phyloP scores from a whole-genome alignment of 208 protist genomes.

The Strigomonas galati region DNA sequence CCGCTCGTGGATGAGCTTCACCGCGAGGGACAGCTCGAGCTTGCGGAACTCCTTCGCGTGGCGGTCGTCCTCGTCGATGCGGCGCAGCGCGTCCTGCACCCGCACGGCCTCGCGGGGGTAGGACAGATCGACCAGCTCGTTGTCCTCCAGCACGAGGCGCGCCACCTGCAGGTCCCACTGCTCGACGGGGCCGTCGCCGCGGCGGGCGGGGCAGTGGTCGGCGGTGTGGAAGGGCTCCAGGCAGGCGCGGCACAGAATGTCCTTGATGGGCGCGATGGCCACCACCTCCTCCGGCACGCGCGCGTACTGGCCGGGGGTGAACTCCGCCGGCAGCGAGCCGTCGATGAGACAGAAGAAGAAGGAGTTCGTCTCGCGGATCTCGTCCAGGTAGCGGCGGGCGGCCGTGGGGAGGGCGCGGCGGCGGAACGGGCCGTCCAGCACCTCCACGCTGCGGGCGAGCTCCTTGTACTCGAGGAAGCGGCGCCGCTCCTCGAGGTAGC shows the following conservation, averaged over 20 bases:
- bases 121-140: conserved; percentile 47
- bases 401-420: conserved; percentile 34
- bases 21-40: conserved; percentile 69
- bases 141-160: conserved; percentile 59
- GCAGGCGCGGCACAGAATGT: conserved; percentile 69
- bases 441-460: conserved; percentile 57
- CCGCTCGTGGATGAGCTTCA: conserved; percentile 64
- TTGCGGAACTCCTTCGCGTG: conserved; percentile 81
- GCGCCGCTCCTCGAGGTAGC: conserved; percentile 36
- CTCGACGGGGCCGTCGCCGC: conserved; percentile 23
- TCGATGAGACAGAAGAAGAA: conserved; percentile 88
- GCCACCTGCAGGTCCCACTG: conserved; percentile 81
- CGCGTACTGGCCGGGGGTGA: conserved; percentile 67
- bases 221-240: conserved; percentile 76
- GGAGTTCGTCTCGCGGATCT: conserved; percentile 60
- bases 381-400: conserved; percentile 35
- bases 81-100: conserved; percentile 43
- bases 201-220: conserved; percentile 37
- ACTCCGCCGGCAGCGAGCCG: conserved; percentile 58
- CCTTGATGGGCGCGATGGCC: conserved; percentile 53
- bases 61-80: conserved; percentile 73
- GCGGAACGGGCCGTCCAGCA: conserved; percentile 68
- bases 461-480: conserved; percentile 72
- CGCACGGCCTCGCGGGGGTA: conserved; percentile 43
- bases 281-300: conserved; percentile 73